These are phyloP conservation scores for Pseudopyricularia cyperi DNA, from an alignment of 2,329 filamentous ascomycete species.

Conservation along the genomic window DNA sequence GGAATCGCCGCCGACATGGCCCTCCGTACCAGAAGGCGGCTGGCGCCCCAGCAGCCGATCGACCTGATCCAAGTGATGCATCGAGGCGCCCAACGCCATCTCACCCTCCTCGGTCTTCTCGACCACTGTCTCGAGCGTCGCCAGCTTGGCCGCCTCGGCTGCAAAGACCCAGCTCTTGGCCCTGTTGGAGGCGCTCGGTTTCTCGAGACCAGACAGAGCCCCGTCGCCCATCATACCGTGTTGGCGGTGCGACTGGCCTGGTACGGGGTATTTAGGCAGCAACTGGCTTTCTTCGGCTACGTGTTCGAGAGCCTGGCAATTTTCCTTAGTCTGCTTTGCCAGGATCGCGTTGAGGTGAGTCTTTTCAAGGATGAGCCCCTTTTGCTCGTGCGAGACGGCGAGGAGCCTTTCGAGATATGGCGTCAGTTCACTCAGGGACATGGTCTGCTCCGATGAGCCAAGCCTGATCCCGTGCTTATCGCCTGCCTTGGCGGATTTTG, in stretches of 20 bases:
- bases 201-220: conserved; percentile 20
- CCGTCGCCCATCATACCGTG: conserved; percentile 29
- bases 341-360: conserved; percentile 39
- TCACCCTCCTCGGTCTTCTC: conserved; percentile 48
- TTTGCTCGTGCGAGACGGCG: conserved; percentile 40
- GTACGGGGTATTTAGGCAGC: conserved; percentile 36
- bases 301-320: conserved; percentile 34
- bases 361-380: conserved; percentile 42
- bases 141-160: conserved; percentile 45
- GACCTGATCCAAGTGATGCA: conserved; percentile 34
- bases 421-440: conserved; percentile 30
- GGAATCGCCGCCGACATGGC: conserved; percentile 13
- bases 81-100: conserved; percentile 38
- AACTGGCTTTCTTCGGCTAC: conserved; percentile 51
- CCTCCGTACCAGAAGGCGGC: conserved; percentile 8
- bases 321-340: conserved; percentile 35
- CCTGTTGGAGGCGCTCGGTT: conserved; percentile 25
- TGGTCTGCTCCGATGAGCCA: conserved; percentile 5
- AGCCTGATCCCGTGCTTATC: conserved; percentile 1
- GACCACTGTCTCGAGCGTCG: conserved; percentile 42
- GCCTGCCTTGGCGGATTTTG: conserved; percentile 2
- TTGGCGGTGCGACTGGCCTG: conserved; percentile 18
- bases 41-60: conserved; percentile 30
- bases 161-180: conserved; percentile 47
- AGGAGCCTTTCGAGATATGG: conserved; percentile 44